Base-by-base conservation (phyloP, 129 eudicot genomes). In the Flaveria brownii region DNA sequence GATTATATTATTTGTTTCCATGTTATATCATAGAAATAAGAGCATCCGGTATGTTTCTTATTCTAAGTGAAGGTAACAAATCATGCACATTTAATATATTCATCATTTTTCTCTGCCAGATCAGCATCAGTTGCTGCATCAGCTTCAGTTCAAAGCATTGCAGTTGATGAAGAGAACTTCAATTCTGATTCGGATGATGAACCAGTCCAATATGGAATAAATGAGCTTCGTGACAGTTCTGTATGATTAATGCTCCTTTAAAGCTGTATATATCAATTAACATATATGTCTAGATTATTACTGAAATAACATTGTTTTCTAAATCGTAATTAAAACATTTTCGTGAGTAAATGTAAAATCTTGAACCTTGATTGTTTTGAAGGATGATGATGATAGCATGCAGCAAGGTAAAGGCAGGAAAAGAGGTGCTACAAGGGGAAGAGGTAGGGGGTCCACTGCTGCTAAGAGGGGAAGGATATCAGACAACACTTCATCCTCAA, bases 341-440 rank as follows among this genome's bases (percentile, higher is more conserved):
- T 23, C 39, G 14, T 6, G 50, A 73, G 50, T 18, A 56, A 62
- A 71, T 23, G 54, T 41, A 67, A 68, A 14, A n/a, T 56, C 14
- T 39, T 49, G 70, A 55, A n/a, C 11, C 5, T 30, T 57, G 28
- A 4, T 42, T 75, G 18, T 76, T 30, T 77, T 49, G 10, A 82
- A 91, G 93, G 96, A 85, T 64, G 96, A 87, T 26, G 72, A 78
- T 41, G 92, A 85, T 67, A 46, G 82, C 28, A 26, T 84, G 6
- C 89, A 49, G 9, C 89, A 49, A 69, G 92, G 79, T 57, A 94
- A 91, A 77, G 91, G 96, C 15, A 87, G 88, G 22, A 94, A 91
- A 91, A 87, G 97, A 85, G 91, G 86, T 47, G 97, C 98, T 69
- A 86, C 97, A n/a, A 87, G 92, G 85, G 97, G 98, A 76, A 89